Base-by-base conservation (phyloP, 768 basidiomycete genomes). In the Lentinula raphanica region DNA sequence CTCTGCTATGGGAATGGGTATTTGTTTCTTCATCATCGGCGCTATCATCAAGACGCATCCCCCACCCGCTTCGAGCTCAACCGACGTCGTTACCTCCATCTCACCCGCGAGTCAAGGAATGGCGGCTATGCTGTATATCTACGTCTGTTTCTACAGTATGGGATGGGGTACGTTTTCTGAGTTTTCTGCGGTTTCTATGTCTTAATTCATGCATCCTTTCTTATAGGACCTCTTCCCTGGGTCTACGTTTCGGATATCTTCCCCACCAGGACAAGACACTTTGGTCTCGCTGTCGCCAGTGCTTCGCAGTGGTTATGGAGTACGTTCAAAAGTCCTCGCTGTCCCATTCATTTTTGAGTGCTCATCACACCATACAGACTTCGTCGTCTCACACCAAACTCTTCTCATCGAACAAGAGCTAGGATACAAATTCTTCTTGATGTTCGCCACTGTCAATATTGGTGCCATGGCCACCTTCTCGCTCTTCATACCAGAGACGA, bases 201-300 rank as follows among this genome's bases (percentile, higher is more conserved):
- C 25, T 25, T 42, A n/a, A n/a, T n/a, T n/a, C n/a, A n/a, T 5
- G 11, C 17, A 23, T 11, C 35, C 15, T 23, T n/a, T 17, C n/a
- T n/a, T 32, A 19, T 13, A 58, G 58, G 58, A 35, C 84, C 84
- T 12, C 73, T 86, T 23, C 84, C 84, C 9, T 79, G 72, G 75
- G 81, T 89, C 21, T 88, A 87, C 63, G 87, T 86, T 42, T 77
- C 89, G 5, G 92, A 94, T 68, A 92, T 94, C 63, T 94, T 94
- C 80, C 87, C 88, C 6, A 94, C 89, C 13, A 76, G 90, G 42
- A 92, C 91, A 15, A 77, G 92, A 58, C 87, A 91, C 64, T 92
- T 87, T 64, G 92, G 92, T 36, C 73, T 94, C 21, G 80, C 89
- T 0, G 71, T 84, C 4, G 92, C 87, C 0, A 86, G 87, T 58